Conservation (phyloP, 2,329 filamentous ascomycete species). For the Nemania abortiva region DNA sequence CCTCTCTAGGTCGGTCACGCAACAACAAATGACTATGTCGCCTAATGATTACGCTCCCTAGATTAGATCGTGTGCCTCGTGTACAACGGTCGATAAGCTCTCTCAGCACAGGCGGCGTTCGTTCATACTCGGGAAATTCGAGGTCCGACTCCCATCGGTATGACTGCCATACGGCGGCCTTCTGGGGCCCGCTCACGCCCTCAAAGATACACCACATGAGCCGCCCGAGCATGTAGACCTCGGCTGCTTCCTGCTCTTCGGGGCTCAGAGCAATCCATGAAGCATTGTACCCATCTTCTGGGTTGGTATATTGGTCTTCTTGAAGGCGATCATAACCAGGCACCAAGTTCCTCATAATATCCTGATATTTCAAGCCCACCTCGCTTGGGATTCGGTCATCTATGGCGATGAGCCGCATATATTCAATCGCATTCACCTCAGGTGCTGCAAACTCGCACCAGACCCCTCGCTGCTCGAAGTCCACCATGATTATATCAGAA, state of each 20-base stretch:
- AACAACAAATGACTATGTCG: constrained; percentile 61
- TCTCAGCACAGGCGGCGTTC: constrained; percentile 61
- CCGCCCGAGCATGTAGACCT: constrained; percentile 73
- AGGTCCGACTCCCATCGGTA: constrained; percentile 67
- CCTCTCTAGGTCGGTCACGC: constrained; percentile 50
- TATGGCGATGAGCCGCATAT: constrained; percentile 65
- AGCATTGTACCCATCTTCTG: constrained; percentile 64
- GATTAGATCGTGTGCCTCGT: constrained; percentile 58
- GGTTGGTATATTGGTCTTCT: constrained; percentile 62
- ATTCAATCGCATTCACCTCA: constrained; percentile 71
- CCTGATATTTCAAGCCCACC: constrained; percentile 56
- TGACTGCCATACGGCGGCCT: constrained; percentile 69
- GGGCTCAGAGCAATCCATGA: constrained; percentile 66
- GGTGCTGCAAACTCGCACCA: constrained; percentile 73
- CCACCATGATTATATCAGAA: constrained; percentile 66
- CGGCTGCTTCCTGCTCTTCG: constrained; percentile 67
- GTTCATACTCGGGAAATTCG: constrained; percentile 66
- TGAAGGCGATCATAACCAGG: constrained; percentile 60
- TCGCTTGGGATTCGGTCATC: constrained; percentile 60
- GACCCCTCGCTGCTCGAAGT: constrained; percentile 72
- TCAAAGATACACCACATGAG: constrained; percentile 74
- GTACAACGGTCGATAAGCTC: constrained; percentile 66
- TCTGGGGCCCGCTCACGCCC: constrained; percentile 68
- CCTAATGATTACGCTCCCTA: constrained; percentile 61
- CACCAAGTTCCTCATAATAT: constrained; percentile 58